Evolutionary conservation across 768 basidiomycete species (phyloP).

Genomic region (Hygrophorus russula): DNA sequence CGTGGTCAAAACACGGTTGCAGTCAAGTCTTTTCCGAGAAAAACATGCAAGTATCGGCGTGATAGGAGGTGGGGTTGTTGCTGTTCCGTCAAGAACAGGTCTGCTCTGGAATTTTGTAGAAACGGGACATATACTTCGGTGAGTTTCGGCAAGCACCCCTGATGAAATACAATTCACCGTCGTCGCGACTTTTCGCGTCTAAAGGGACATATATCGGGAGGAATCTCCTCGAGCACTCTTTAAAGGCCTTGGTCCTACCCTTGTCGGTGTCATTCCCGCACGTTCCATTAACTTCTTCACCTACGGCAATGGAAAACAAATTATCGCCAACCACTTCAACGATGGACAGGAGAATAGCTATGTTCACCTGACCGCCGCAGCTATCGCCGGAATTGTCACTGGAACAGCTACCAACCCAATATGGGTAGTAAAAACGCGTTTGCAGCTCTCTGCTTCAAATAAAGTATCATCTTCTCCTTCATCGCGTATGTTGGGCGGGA

Average conservation of each 20-base stretch:
- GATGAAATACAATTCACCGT: background rate
- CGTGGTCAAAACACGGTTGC: slow-evolving; percentile 94
- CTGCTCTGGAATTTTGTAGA: slow-evolving; percentile 91
- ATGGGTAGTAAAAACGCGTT: slow-evolving; percentile 97
- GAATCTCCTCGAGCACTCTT: slow-evolving; percentile 88
- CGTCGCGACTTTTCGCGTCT: background rate
- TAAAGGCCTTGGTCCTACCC: slow-evolving; percentile 87
- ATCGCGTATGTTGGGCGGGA: slow-evolving; percentile 33
- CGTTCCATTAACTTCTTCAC: slow-evolving; percentile 97
- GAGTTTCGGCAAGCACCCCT: slow-evolving; percentile 11
- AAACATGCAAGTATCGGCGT: slow-evolving; percentile 28
- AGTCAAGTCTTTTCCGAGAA: slow-evolving; percentile 70
- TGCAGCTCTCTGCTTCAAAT: slow-evolving; percentile 56
- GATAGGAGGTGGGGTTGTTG: slow-evolving; percentile 25
- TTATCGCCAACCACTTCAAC: slow-evolving; percentile 79
- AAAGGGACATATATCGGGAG: slow-evolving; percentile 78
- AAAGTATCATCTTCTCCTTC: slow-evolving; percentile 5
- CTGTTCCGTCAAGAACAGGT: slow-evolving; percentile 33
- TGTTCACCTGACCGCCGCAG: slow-evolving; percentile 81
- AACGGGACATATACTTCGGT: slow-evolving; percentile 86
- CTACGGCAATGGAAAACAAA: slow-evolving; percentile 91
- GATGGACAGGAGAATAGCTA: slow-evolving; percentile 69
- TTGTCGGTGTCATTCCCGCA: slow-evolving; percentile 92
- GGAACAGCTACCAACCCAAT: slow-evolving; percentile 94
- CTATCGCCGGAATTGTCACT: slow-evolving; percentile 76